Conservation (phyloP, 2,329 filamentous ascomycete species). For the Beauveria asiatica region DNA sequence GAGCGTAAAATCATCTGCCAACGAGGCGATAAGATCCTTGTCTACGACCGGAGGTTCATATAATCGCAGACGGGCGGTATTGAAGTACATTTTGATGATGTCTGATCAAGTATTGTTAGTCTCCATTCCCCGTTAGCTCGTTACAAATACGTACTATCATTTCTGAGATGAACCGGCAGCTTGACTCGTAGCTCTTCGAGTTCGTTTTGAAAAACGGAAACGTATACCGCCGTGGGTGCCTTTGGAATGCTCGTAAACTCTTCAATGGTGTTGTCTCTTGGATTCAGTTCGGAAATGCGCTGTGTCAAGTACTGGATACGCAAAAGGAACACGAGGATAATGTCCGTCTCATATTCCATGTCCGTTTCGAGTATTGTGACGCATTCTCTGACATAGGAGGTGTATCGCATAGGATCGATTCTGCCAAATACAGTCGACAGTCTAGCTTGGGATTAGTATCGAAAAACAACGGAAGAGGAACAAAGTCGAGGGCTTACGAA, state of each 20-base stretch:
- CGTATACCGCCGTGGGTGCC: conserved; percentile 35
- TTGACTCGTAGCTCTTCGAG: conserved; percentile 31
- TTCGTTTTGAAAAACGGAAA: conserved; percentile 37
- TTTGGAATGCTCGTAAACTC: conserved; percentile 26
- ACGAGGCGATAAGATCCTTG: conserved; percentile 29
- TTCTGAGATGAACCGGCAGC: conserved; percentile 26
- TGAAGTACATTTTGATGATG: conserved; percentile 31
- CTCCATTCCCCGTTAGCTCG: not conserved
- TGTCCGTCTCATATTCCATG: conserved; percentile 39
- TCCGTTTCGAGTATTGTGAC: conserved; percentile 34
- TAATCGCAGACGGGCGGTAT: conserved; percentile 33
- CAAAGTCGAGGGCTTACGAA: conserved; percentile 30
- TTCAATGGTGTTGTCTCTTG: conserved; percentile 26
- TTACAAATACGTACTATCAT: conserved; percentile 27
- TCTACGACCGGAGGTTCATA: conserved; percentile 40
- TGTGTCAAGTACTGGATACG: conserved; percentile 42
- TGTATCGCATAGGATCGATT: conserved; percentile 42
- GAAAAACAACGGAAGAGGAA: too few relatives aligned
- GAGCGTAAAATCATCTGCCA: conserved; percentile 34
- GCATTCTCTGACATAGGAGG: conserved; percentile 43
- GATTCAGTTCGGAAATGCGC: conserved; percentile 36
- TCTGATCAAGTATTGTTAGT: conserved; percentile 18
- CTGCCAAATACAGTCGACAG: conserved; percentile 34
- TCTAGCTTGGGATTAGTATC: conserved; percentile 18
- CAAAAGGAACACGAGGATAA: conserved; percentile 36